Evolutionary conservation across 2,329 filamentous ascomycete species (phyloP), one percentile per base, ranked within the genome.

Genomic region (Laburnicola sp.): DNA sequence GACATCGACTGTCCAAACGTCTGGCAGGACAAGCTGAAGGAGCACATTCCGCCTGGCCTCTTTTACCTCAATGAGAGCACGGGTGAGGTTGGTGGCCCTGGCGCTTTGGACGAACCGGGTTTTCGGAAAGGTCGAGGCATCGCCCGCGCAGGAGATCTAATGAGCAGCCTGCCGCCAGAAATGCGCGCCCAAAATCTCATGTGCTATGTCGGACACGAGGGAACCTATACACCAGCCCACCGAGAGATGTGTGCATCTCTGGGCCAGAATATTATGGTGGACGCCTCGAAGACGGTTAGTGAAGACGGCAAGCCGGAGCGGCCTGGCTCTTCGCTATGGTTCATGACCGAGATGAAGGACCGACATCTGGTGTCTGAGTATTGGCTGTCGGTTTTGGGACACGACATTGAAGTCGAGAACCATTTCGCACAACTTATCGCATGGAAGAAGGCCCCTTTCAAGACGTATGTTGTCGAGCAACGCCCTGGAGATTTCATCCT

Each of bases 261-360:
- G 9, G 93, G 94, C 0, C 94, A 99, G 60, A 99, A 99, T 66
- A 93, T 99, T 62, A 97, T 99, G 94, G 91, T 99, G 2, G 91
- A 97, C 59, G 86, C 91, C 2, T 97, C 93, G 0, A 74, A 74
- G 38, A 78, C 77, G 1, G 77, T 84, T 2, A 77, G 82, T 16
- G 83, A 86, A 48, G 80, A 88, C 44, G 89, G 88, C 3, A 89
- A 94, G 66, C 74, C 74, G 0, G 84, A 84, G 38, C 89, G 86
- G 57, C 83, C 88, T 1, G 94, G 94, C 1, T 96, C 89, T 48
- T 97, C 94, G 0, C 84, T 99, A 32, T 99, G 94, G 94, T 96
- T 97, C 69, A 97, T 99, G 94, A 97, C 94, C 0, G 91, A 97
- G 70, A 91, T 86, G 31, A 95, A 94, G 64, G 94, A 99, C 65